phyloP scores from a whole-genome alignment of 306 rosid genomes.

The Vigna reflexopilosa region DNA sequence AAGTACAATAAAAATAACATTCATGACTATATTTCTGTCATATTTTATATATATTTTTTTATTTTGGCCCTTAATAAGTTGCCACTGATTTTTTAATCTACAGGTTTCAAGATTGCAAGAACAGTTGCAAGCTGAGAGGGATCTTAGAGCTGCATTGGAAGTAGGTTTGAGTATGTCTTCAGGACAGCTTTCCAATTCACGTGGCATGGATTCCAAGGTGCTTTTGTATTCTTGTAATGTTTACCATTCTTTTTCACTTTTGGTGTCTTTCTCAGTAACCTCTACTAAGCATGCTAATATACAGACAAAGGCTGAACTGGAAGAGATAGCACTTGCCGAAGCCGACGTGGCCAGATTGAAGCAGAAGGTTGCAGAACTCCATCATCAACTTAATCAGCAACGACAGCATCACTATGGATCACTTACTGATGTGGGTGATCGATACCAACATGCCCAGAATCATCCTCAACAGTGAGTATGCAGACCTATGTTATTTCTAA shows the following conservation, averaged over 20 bases:
- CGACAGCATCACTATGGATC: conserved; percentile 94
- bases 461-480: conserved; percentile 89
- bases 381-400: conserved; percentile 97
- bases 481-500: conserved; percentile 30
- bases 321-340: conserved; percentile 99
- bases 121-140: conserved; percentile 99
- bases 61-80: conserved; percentile 27
- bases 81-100: conserved; percentile 44
- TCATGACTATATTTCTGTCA: too few relatives aligned
- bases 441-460: conserved; percentile 81
- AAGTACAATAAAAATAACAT: too few relatives aligned
- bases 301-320: conserved; percentile 97
- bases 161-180: conserved; percentile 98
- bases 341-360: conserved; percentile 98
- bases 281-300: conserved; percentile 52
- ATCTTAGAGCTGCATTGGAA: conserved; percentile 99
- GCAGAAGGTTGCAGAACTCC: conserved; percentile 99
- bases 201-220: conserved; percentile 98
- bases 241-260: conserved; percentile 11
- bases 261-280: conserved; percentile 29
- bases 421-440: conserved; percentile 85
- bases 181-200: conserved; percentile 86
- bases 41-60: too few relatives aligned
- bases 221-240: conserved; percentile 34
- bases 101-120: conserved; percentile 99